Conservation (phyloP, 2,329 filamentous ascomycete genomes). For the Myriangium duriaei region DNA sequence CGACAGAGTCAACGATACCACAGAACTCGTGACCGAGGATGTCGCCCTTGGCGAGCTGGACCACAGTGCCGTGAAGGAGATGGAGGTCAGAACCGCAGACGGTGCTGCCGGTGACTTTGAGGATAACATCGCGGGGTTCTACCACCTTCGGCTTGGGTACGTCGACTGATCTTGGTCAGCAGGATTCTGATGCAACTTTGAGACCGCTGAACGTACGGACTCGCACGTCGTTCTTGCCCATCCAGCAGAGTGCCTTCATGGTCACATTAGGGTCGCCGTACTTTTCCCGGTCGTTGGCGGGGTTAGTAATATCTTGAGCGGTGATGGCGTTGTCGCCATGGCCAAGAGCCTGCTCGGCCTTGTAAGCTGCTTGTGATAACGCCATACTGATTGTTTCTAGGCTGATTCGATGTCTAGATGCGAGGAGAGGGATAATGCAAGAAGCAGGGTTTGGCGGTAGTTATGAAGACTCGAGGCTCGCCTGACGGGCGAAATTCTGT, state of each 20-base stretch:
- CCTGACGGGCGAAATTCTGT: too few relatives aligned
- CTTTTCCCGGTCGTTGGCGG: conserved; percentile 36
- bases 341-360: conserved; percentile 54
- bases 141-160: conserved; percentile 59
- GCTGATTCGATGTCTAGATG: neutral
- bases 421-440: neutral
- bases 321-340: conserved; percentile 54
- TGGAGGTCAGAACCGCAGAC: conserved; percentile 51
- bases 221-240: conserved; percentile 66
- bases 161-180: conserved; percentile 33
- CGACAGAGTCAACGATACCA: conserved; percentile 36
- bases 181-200: neutral
- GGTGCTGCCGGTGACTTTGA: conserved; percentile 59
- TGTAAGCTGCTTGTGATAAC: conserved; percentile 54
- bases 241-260: conserved; percentile 75
- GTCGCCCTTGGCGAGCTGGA: conserved; percentile 40
- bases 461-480: too few relatives aligned
- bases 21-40: conserved; percentile 42
- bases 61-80: conserved; percentile 37
- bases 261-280: conserved; percentile 43
- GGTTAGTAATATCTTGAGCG: conserved; percentile 57
- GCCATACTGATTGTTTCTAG: conserved; percentile 20
- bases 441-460: neutral
- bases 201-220: conserved; percentile 35
- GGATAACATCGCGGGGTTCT: conserved; percentile 63